Conservation (phyloP, 306 rosid genomes). For the Dalbergia cochinchinensis region DNA sequence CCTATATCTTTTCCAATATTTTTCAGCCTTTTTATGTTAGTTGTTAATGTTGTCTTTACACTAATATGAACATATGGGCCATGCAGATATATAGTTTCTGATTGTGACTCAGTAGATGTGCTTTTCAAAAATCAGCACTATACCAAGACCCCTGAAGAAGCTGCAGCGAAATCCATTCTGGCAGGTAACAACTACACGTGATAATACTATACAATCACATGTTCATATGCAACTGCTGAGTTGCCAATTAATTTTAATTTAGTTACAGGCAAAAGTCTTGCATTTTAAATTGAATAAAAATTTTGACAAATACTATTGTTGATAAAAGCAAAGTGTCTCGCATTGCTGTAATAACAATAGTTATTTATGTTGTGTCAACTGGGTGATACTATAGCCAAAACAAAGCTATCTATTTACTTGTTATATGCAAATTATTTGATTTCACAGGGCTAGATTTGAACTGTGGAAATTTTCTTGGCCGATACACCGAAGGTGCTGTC, state of each 20-base stretch:
- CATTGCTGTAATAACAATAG: background rate
- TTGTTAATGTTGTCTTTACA: conserved; percentile 7
- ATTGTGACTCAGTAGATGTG: conserved; percentile 92
- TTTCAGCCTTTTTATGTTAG: background rate
- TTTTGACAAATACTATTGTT: background rate
- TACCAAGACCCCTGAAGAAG: conserved; percentile 95
- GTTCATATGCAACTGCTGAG: background rate
- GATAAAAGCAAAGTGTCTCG: background rate
- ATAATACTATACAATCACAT: background rate
- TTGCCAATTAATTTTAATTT: background rate
- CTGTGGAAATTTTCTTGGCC: conserved; percentile 78
- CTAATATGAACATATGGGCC: conserved; percentile 24
- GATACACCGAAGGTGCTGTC: conserved; percentile 82
- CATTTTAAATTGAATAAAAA: background rate
- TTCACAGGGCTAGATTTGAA: conserved; percentile 84
- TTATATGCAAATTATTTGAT: conserved; percentile 21
- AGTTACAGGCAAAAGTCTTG: background rate
- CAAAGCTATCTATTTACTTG: background rate
- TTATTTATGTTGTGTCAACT: background rate
- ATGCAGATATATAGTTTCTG: conserved; percentile 92
- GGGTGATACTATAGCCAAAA: background rate
- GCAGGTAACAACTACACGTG: conserved; percentile 68
- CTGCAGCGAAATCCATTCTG: conserved; percentile 81
- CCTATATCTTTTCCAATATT: background rate
- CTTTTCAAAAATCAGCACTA: conserved; percentile 76